These are phyloP conservation scores for Candida berthetii DNA, from an alignment of 805 yeast species.

Conservation along the genomic window DNA sequence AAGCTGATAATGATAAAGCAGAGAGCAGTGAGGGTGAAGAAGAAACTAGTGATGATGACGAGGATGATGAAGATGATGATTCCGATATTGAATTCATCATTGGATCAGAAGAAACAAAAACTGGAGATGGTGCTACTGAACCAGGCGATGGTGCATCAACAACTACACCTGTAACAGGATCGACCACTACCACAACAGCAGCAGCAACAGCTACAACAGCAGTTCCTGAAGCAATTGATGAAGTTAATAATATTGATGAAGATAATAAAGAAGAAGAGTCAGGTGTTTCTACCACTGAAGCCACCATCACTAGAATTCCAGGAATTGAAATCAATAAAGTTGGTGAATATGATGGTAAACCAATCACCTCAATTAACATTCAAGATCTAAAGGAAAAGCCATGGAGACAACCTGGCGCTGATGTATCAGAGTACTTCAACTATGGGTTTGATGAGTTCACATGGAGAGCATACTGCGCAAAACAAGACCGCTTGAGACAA, in stretches of 20 bases:
- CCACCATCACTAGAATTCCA: slow-evolving; percentile 28
- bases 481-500: slow-evolving; percentile 75
- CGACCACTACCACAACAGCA: slow-evolving; percentile 17
- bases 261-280: slow-evolving; percentile 19
- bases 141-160: slow-evolving; percentile 11
- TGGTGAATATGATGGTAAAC: slow-evolving; percentile 73
- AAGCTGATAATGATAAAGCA: slow-evolving; percentile 17
- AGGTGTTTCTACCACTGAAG: slow-evolving; percentile 25
- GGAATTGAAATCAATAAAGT: slow-evolving; percentile 65
- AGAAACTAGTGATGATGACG: slow-evolving; percentile 39
- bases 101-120: slow-evolving; percentile 30
- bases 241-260: slow-evolving; percentile 25
- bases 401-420: slow-evolving; percentile 98
- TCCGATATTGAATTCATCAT: slow-evolving; percentile 84
- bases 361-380: slow-evolving; percentile 73
- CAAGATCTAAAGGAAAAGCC: slow-evolving; percentile 90
- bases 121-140: slow-evolving; percentile 9
- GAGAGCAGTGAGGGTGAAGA: slow-evolving; percentile 30
- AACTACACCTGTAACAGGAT: slow-evolving; percentile 14
- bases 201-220: slow-evolving; percentile 21
- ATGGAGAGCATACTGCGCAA: slow-evolving; percentile 88
- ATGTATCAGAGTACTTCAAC: slow-evolving; percentile 89
- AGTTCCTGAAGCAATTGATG: slow-evolving; percentile 25
- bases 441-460: slow-evolving; percentile 95
- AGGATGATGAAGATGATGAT: slow-evolving; percentile 43